Evolutionary conservation across 192 early-diverging fungal genomes (phyloP).

Genomic region (Coemansia reversa): DNA sequence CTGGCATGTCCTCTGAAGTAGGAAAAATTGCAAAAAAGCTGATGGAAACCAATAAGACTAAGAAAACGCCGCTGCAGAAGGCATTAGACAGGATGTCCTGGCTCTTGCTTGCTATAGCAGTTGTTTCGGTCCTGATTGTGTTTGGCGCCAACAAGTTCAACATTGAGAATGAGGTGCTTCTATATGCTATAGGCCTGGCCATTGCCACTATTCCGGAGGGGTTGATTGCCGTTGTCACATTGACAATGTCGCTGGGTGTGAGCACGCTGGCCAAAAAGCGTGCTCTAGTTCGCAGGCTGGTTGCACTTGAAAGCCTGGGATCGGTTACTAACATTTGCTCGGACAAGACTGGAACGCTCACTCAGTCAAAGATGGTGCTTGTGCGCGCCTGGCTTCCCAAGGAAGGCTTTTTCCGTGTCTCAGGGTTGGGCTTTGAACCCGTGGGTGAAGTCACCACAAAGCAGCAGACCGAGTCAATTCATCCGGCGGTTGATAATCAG

Average conservation of each 20-base stretch:
- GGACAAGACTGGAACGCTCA: constrained; percentile 93
- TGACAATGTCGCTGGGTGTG: constrained; percentile 93
- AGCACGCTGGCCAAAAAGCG: constrained; percentile 78
- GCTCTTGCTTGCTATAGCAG: constrained; percentile 69
- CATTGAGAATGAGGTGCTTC: constrained; percentile 58
- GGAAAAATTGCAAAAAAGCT: constrained; percentile 88
- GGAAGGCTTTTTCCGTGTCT: constrained; percentile 68
- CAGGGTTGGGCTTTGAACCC: constrained; percentile 65
- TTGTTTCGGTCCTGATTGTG: constrained; percentile 76
- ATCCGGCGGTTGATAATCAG: not conserved
- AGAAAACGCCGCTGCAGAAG: constrained; percentile 67
- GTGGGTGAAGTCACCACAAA: constrained; percentile 56
- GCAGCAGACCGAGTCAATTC: constrained; percentile 17
- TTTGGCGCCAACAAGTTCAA: constrained; percentile 73
- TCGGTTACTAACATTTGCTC: constrained; percentile 95
- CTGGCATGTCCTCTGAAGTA: constrained; percentile 87
- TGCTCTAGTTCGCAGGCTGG: constrained; percentile 86
- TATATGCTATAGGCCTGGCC: constrained; percentile 82
- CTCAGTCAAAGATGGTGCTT: constrained; percentile 94
- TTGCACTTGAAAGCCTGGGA: constrained; percentile 86
- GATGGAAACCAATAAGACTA: constrained; percentile 54
- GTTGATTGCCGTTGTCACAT: constrained; percentile 88
- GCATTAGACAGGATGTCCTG: constrained; percentile 75
- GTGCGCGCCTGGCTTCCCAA: constrained; percentile 77
- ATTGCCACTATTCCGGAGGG: constrained; percentile 97